Percentiles rank a stretch among this genome's conserved stretches.
phyloP scores from a whole-genome alignment of 2,329 filamentous ascomycete species.

The Parasarocladium wereldwijsianum region DNA sequence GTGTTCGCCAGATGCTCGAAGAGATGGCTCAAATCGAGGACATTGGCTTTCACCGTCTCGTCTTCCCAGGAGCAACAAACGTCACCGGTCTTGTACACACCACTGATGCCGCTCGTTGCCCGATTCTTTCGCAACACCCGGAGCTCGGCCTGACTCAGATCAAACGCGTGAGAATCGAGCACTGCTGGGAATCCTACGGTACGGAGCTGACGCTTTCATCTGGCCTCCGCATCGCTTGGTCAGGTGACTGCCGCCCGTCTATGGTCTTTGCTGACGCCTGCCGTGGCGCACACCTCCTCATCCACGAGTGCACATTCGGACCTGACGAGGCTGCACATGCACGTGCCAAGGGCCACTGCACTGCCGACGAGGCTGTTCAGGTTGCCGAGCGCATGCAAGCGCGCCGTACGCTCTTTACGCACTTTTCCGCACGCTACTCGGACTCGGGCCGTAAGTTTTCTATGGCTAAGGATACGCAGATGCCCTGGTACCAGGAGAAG shows the following conservation, averaged over 20 bases:
- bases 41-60: constrained; percentile 47
- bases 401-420: constrained; percentile 68
- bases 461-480: too few relatives aligned
- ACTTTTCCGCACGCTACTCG: constrained; percentile 85
- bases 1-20: constrained; percentile 61
- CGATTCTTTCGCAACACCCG: constrained; percentile 10
- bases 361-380: constrained; percentile 69
- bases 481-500: too few relatives aligned
- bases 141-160: constrained; percentile 51
- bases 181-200: constrained; percentile 69
- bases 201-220: constrained; percentile 64
- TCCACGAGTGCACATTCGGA: constrained; percentile 95
- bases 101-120: constrained; percentile 15
- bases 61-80: constrained; percentile 18
- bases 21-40: constrained; percentile 73
- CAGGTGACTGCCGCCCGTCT: constrained; percentile 81
- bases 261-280: constrained; percentile 56
- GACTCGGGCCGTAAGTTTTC: too few relatives aligned
- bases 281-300: constrained; percentile 60
- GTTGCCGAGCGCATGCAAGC: constrained; percentile 70
- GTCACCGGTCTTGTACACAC: constrained; percentile 18
- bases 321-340: constrained; percentile 71
- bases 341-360: constrained; percentile 76
- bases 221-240: constrained; percentile 80
- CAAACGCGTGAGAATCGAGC: constrained; percentile 52